Evolutionary conservation across 495 filamentous ascomycete species (phyloP), one percentile per base, ranked within the genome.

Genomic region (Xylaria scruposa): DNA sequence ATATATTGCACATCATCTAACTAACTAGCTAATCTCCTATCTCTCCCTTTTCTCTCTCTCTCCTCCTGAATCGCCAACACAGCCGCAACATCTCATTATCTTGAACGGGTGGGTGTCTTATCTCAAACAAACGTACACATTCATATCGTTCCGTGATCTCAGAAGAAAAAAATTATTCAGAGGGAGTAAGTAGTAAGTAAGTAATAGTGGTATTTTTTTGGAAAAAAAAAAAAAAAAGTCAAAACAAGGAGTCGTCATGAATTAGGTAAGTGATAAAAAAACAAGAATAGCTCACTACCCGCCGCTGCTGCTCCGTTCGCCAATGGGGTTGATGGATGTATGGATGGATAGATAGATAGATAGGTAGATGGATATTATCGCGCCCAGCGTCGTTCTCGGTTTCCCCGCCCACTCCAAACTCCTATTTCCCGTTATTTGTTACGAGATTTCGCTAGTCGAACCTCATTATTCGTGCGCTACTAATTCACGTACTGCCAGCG

Each of bases 181-280:
- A 19, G 21, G 3, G 31, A 8, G 36, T 36, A 36, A 36, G 33
- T 36, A 36, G 33, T 4, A 36, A 38, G 33, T 1, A 38, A 38
- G 58, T 21, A 60, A 33, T 60, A 38, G 10, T 60, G 58, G 58
- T 60, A 60, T 60, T 33, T 24, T 33, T 60, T 5, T 5, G 38
- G 47, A 26, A 33, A 0, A 2, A 33, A 47, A 64, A 29, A 10
- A 40, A 9, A 10, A 47, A 29, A 46, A 17, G 24, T 13, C 10
- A 47, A 64, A 31, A n/a, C n/a, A 15, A 9, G 61, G 21, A 49
- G 51, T 66, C 63, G 46, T 66, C 63, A 66, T 38, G 38, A 53
- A 66, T 66, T 66, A 65, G n/a, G 36, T 66, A 53, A 38, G 63
- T 7, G 15, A n/a, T 65, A 47, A 47, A 47, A 47, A 47, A 38